These are phyloP conservation scores for Ramaria sp. DNA, from an alignment of 768 basidiomycete species.

Conservation along the genomic window DNA sequence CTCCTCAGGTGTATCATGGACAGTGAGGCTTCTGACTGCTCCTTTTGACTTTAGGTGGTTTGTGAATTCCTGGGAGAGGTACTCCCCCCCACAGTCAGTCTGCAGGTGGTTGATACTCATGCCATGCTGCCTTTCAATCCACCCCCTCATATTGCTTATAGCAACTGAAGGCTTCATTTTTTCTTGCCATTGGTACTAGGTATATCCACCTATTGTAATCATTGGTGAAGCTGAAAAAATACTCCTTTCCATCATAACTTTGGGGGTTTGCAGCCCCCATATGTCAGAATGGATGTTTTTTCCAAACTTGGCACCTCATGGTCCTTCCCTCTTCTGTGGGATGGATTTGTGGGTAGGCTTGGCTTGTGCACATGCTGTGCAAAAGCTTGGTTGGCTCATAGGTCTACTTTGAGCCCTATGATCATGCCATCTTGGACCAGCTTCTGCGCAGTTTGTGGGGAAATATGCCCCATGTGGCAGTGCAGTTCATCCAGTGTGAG, in stretches of 20 bases:
- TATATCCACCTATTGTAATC: background rate
- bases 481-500: constrained; percentile 16
- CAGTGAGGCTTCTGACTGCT: too few species aligned
- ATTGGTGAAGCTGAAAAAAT: too few species aligned
- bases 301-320: constrained; percentile 15
- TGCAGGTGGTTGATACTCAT: constrained; percentile 1
- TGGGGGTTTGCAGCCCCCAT: constrained; percentile 12
- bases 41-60: too few species aligned
- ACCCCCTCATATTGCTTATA: constrained; percentile 11
- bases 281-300: constrained; percentile 8
- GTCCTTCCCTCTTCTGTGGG: constrained; percentile 9
- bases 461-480: too few species aligned
- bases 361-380: too few species aligned
- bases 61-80: too few species aligned
- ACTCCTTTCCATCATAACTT: too few species aligned
- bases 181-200: constrained; percentile 1
- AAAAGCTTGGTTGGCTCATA: too few species aligned
- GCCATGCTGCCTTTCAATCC: constrained; percentile 2
- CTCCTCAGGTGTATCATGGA: too few species aligned
- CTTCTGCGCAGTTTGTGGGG: background rate
- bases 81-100: too few species aligned
- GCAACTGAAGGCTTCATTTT: constrained; percentile 8
- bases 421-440: background rate
- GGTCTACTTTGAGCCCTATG: background rate
- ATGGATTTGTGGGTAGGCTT: too few species aligned